Evolutionary conservation across 345 rosid species (phyloP), one percentile per base, ranked within the genome.

Genomic region (Populus simonii): DNA sequence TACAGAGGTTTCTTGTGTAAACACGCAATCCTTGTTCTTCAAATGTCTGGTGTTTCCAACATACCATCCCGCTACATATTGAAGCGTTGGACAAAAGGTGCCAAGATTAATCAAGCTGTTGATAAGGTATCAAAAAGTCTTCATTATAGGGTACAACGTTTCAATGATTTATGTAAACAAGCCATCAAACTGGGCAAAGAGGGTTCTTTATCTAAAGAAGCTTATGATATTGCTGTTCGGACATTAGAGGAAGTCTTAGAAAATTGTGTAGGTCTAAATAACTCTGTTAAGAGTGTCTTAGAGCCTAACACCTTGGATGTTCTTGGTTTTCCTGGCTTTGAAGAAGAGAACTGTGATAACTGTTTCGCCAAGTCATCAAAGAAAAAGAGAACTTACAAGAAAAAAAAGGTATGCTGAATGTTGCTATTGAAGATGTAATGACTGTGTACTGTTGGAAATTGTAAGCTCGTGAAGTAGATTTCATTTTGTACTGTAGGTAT

Each of bases 341-440:
- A 49, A 74, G 76, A 71, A 67, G 85, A 79, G 70, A 68, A 36
- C 76, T 41, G 45, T n/a, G 22, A 84, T 74, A 78, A 80, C 75
- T 41, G 47, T 36, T 18, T 81, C 77, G 71, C 76, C 25, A 85
- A 76, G 72, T 72, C 84, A 49, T 79, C 81, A n/a, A 87, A 81
- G 83, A 90, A 78, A 70, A 89, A 78, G 90, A 90, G 86, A 82
- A 25, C 36, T 20, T 74, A 70, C 55, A 88, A 88, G 83, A 90
- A 82, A 80, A 86, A 89, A 80, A 90, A 92, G 94, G 94, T 90
- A 68, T 45, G 25, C 77, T 59, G 59, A 61, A 47, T 36, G 45
- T 80, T 81, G 45, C 55, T 61, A 55, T 82, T 69, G 76, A 67
- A 55, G 29, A 70, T 36, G 22, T 13, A 43, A 41, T 36, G 49